Base-by-base conservation (phyloP, 441 rosid species). In the Populus hybrid region DNA sequence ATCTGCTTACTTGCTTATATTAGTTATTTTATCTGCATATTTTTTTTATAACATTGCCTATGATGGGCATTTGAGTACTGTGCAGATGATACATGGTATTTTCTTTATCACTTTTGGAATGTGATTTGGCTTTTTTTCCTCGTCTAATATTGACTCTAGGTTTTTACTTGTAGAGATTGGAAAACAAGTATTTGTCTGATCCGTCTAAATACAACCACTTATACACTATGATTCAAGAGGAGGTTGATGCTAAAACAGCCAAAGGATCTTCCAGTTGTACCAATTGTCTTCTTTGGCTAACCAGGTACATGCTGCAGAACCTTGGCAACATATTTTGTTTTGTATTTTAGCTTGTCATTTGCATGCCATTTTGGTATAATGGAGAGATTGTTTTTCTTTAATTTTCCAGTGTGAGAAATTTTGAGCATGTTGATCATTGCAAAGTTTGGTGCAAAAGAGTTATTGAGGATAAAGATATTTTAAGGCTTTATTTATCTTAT, bases 261-360 rank as follows among this genome's bases (percentile, higher is more conserved):
- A 90, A 90, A 82, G 88, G 84, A 71, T 93, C 99, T 21, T 90
- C 99, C 56, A 93, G 97, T 69, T 94, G 95, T 86, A 89, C 97
- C 80, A 94, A 90, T 79, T 95, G 99, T 77, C 93, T 94, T 80
- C 97, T 94, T 83, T 94, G 99, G 99, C 79, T 94, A 73, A 93
- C 99, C 72, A 90, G 97, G 98, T 93, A 80, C 2, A 14, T 63
- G 7, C 20, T 23, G 7, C 73, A 36, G 36, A 59, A 26, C 71
- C 2, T 3, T 70, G 20, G 23, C 61, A 56, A 4, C 26, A 63
- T 38, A 18, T 31, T 75, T 16, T 21, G 21, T n/a, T 26, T 16
- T n/a, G 42, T 16, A 6, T 14, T 42, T 35, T 77, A 4, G 40
- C 3, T 23, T 29, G 12, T 68, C 66, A 11, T 38, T 63, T 26